phyloP scores from a whole-genome alignment of 495 filamentous ascomycete genomes.

The Patellaria atrata region DNA sequence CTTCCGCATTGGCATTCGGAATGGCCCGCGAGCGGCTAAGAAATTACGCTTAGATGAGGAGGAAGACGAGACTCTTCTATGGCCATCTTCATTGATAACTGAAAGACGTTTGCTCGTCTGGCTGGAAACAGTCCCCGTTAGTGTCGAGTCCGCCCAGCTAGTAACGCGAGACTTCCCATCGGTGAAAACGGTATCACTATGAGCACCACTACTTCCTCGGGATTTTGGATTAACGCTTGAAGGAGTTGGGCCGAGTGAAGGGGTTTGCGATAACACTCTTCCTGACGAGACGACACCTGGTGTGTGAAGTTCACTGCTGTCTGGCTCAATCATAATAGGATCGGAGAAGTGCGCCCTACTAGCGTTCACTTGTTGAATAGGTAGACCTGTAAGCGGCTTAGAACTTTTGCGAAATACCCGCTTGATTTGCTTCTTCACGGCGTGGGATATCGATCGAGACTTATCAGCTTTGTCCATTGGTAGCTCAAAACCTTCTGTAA shows the following conservation, averaged over 20 bases:
- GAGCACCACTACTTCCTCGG: slow-evolving; percentile 7
- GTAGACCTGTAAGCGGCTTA: slow-evolving; percentile 8
- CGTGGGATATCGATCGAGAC: slow-evolving; percentile 17
- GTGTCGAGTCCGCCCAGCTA: slow-evolving; percentile 15
- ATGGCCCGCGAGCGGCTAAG: slow-evolving; percentile 1
- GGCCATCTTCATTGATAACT: slow-evolving; percentile 14
- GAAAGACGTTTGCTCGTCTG: slow-evolving; percentile 15
- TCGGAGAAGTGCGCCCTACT: slow-evolving; percentile 14
- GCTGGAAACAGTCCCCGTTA: slow-evolving; percentile 7
- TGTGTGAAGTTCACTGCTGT: too few relatives aligned
- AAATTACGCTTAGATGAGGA: not conserved
- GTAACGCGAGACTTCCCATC: slow-evolving; percentile 11
- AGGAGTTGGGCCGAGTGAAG: not conserved
- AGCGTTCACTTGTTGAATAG: slow-evolving; percentile 16
- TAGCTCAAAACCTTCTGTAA: too few relatives aligned
- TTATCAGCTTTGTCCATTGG: too few relatives aligned
- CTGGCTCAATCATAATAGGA: too few relatives aligned
- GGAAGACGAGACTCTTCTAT: not conserved
- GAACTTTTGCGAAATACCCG: slow-evolving; percentile 14
- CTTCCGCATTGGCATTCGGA: not conserved
- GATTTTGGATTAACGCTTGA: not conserved
- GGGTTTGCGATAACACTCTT: too few relatives aligned
- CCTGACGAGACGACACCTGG: too few relatives aligned
- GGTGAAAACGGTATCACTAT: slow-evolving; percentile 10
- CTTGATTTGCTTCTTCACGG: slow-evolving; percentile 14